Base-by-base conservation (phyloP, 768 basidiomycete genomes). In the Mycena indigotica region DNA sequence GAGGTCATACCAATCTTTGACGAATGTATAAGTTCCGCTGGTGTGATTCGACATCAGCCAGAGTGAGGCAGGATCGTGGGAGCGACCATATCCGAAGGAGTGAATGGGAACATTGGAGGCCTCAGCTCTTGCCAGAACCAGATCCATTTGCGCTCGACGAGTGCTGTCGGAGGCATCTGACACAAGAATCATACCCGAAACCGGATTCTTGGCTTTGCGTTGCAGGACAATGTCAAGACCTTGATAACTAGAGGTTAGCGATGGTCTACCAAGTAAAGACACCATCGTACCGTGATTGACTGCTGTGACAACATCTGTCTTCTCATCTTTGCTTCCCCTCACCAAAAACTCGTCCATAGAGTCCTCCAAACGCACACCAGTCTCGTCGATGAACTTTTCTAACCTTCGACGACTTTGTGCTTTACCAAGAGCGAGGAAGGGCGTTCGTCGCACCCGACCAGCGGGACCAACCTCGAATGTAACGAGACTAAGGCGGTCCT, bases 41-140 rank as follows among this genome's bases (percentile, higher is more conserved):
- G 97, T 98, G 71, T 98, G 95, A 72, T 98, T 98, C 10, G 95
- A 98, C 83, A 99, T 95, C 45, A 98, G 86, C 97, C 97, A 98
- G 29, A 99, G 83, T 5, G 95, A 96, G 15, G 93, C 93, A 17
- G 97, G 97, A 71, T 98, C 97, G 69, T 98, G 97, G 16, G 93
- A 91, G 57, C 93, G 91, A 25, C 95, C 96, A 67, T 96, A 99
- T 51, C 97, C 97, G 63, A 99, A 89, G 3, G 95, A 91, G 71
- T 99, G 96, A 54, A 99, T 97, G 3, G 97, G 95, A 24, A 97
- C 86, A 70, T 94, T 94, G 28, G 93, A 97, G 13, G 97, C 96
- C 68, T 99, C 97, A 1, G 95, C 91, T 32, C 97, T 89, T 41
- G 96, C 95, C 46, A 98, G 89, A 16, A 98, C 95, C 16, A 99